A percentile compares a stretch with the other conserved stretches of the same genome.
Evolutionary conservation across 129 eudicot genomes (phyloP).

Genomic region (Flaveria ramosissima): DNA sequence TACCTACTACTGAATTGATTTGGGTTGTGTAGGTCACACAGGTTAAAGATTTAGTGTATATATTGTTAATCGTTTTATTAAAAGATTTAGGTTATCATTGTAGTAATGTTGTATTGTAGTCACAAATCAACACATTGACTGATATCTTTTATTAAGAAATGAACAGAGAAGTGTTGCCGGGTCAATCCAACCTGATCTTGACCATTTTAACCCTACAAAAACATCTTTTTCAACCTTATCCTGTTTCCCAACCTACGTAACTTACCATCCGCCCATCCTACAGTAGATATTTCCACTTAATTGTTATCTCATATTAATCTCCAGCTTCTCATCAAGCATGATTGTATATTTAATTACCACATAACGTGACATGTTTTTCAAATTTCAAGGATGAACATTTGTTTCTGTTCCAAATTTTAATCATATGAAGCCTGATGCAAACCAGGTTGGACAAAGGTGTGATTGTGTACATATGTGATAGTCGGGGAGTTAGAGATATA

Average conservation of each 20-base stretch:
- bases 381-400: neutral
- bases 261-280: neutral
- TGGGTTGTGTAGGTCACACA: slow-evolving; percentile 8
- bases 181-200: neutral
- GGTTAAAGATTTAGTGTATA: neutral
- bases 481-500: slow-evolving; percentile 95
- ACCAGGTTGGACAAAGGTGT: slow-evolving; percentile 94
- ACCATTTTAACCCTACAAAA: neutral
- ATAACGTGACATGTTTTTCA: neutral
- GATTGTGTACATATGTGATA: slow-evolving; percentile 94
- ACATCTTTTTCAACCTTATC: neutral
- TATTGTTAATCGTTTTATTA: neutral
- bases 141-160: neutral
- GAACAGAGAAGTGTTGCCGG: neutral
- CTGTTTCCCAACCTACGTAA: neutral
- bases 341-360: slow-evolving; percentile 13
- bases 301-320: neutral
- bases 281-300: neutral
- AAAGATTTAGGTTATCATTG: neutral
- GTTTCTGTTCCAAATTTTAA: neutral
- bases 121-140: neutral
- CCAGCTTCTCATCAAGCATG: neutral
- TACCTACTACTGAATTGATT: neutral
- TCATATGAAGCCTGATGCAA: slow-evolving; percentile 23
- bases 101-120: neutral